Evolutionary conservation across 208 protist species (phyloP), one percentile per base, ranked within the genome.

Genomic region (Phytomonas sp.): DNA sequence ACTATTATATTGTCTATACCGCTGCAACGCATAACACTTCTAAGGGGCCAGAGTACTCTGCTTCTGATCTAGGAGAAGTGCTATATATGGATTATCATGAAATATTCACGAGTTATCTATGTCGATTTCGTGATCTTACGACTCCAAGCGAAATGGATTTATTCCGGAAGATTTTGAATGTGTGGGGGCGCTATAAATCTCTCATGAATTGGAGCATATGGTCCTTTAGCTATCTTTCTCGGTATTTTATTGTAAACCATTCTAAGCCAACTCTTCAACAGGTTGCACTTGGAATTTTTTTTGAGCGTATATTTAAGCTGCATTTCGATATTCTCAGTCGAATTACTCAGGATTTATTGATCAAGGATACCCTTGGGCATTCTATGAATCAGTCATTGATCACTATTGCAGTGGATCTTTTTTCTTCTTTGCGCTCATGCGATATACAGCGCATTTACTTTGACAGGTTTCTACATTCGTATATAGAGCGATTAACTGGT

Each of bases 21-120:
- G 84, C 82, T 5, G 88, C 87, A 16, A 94, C 87, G 49, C 86
- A 87, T 12, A 89, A 84, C 29, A 83, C 81, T 31, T 79, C 74
- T 29, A 83, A 80, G 32, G 70, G 75, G 7, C 74, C 77, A 7
- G 74, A 83, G 66, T 83, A 79, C 52, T 76, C 80, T 23, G 85
- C 85, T 52, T 93, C 85, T 63, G 79, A 88, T 34, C 82, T 81
- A 6, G 82, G 84, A 52, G 86, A 94, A 37, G 64, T 94, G 26
- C 77, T 96, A 63, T 96, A 94, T 75, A 92, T 92, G 77, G 88
- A 96, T 63, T 96, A 89, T 76, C 87, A 96, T 69, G 86, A 93
- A 73, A 94, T 96, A 85, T 80, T 96, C n/a, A 92, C 88, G 10
- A 79, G 81, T 29, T 93, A 89, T 69, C 71, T 96, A 40, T 23